Evolutionary conservation across 1,139 yeast species (phyloP), one percentile per base, ranked within the genome.

Genomic region (Saccharomyces uvarum): DNA sequence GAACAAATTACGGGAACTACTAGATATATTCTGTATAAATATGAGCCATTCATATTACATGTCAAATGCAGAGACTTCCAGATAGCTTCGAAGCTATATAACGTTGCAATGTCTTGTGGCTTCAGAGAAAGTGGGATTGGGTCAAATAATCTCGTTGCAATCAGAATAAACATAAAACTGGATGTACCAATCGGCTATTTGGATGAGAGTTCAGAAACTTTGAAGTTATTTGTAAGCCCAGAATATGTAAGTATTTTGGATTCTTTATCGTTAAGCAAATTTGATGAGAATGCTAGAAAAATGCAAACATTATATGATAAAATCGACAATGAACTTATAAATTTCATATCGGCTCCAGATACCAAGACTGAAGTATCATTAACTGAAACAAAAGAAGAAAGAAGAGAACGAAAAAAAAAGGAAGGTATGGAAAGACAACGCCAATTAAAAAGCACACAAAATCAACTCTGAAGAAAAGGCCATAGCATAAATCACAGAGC

Each of bases 51-150:
- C 67, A 88, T 88, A 52, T 71, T 88, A 50, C 97, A 88, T 68
- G 90, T 89, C 11, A 85, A 87, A 64, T 87, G 96, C 64, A 76
- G 93, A 50, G 78, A 82, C 61, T 70, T 75, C 31, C 73, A 70
- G 7, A 71, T 77, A 3, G 96, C 97, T 0, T 75, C 77, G n/a
- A 72, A 72, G 32, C 69, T 89, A 14, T 87, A 83, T 61, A 79
- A 83, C 33, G 72, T 80, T 0, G 95, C 96, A 0, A 85, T 88
- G 90, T 77, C 79, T 8, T 84, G 93, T 69, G 97, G 97, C 6
- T 89, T 86, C 64, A 75, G 97, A 63, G 97, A 88, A 69, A 79
- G 88, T 41, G 97, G 97, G 0, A 87, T 88, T 52, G 95, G 95
- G 3, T 78, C 84, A 47, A 87, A 87, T 63, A 79, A 82, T 62